These are phyloP conservation scores for Epithele typhae DNA, from an alignment of 768 basidiomycete species.

Conservation along the genomic window DNA sequence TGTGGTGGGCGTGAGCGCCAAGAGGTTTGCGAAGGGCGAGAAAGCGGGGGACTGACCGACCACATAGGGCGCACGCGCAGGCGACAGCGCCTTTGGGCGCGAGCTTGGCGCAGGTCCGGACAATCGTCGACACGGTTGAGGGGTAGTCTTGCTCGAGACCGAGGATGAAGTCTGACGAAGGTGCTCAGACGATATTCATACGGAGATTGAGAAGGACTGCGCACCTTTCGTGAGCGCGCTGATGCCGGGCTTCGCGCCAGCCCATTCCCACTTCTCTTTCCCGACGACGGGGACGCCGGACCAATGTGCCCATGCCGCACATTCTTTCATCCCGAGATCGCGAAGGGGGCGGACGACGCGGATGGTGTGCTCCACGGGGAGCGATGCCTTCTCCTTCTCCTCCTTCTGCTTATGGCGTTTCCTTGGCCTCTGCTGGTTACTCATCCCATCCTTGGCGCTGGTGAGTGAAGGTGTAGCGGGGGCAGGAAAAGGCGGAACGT, in stretches of 20 bases:
- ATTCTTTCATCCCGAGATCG: constrained; percentile 78
- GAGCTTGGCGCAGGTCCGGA: constrained; percentile 75
- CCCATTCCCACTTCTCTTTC: constrained; percentile 35
- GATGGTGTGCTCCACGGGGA: constrained; percentile 26
- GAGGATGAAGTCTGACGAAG: constrained; percentile 63
- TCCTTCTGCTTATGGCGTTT: neutral
- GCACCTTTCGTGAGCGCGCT: constrained; percentile 65
- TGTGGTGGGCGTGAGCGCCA: neutral
- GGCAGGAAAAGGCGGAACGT: neutral
- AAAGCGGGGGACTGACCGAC: constrained; percentile 41
- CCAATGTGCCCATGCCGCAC: constrained; percentile 78
- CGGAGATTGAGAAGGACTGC: neutral
- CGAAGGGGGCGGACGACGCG: constrained; percentile 63
- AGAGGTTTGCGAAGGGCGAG: neutral
- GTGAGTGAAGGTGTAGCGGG: neutral
- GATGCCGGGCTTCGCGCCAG: constrained; percentile 54
- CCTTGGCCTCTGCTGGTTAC: too few species aligned
- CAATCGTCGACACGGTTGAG: constrained; percentile 81
- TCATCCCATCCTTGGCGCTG: neutral
- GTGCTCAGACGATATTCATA: neutral
- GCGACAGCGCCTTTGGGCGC: constrained; percentile 54
- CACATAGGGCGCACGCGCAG: constrained; percentile 57
- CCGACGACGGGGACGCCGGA: constrained; percentile 48
- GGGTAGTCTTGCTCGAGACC: constrained; percentile 81
- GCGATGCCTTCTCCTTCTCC: neutral